Base-by-base conservation (phyloP, 768 basidiomycete genomes). In the Mycena chlorophos region DNA sequence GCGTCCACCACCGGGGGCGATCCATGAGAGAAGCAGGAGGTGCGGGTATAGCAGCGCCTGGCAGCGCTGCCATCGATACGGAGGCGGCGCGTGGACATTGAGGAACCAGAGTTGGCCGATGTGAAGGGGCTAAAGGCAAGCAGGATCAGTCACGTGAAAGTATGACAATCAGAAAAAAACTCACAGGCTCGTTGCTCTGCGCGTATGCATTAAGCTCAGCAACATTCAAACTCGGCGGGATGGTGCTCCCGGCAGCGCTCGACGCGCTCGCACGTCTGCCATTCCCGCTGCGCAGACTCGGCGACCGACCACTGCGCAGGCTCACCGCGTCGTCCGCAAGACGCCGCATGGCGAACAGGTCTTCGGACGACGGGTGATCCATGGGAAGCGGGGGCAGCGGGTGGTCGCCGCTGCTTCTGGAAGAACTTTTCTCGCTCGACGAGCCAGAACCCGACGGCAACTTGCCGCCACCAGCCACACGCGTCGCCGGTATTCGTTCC, bases 41-140 rank as follows among this genome's bases (percentile, higher is more conserved):
- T 90, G 83, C n/a, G 84, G 91, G 65, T 89, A 95, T 1, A 90
- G 76, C 43, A 91, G 76, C 0, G 87, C 92, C 66, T 90, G 89
- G 65, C 84, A 94, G 58, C 91, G 80, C 72, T 86, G 83, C 90
- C 89, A 92, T 56, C 78, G 73, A 69, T 86, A 94, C 0, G 89
- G 89, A 20, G 87, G 84, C 3, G 81, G 67, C 0, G 88, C 87
- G 65, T 97, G 94, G 0, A 96, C 94, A 54, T 97, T 96, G 51
- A 97, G 82, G 66, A 94, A 97, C 88, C 91, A 96, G 1, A 97
- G 72, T 14, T 86, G 75, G 14, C 94, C 94, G 37, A 91, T 88
- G 54, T 91, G 87, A 13, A 91, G 75, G 3, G 94, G 93, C 94
- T 96, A 65, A n/a, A 63, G 20, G 49, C 55, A 43, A 62, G 62